Base-by-base conservation (phyloP, 768 basidiomycete genomes). In the Pisolithus marmoratus region DNA sequence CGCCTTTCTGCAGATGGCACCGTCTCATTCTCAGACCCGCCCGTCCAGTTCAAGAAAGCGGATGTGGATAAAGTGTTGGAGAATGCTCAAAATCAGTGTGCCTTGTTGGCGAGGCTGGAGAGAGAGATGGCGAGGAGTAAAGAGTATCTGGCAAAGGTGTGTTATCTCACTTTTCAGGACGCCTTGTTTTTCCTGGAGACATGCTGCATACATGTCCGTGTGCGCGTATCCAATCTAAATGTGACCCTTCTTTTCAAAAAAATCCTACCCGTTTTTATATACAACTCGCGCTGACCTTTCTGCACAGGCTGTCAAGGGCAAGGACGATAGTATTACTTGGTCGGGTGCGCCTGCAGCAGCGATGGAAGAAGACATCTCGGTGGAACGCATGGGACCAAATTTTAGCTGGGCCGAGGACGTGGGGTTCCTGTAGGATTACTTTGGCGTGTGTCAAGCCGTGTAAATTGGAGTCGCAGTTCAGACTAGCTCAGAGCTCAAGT, bases 101-200 rank as follows among this genome's bases (percentile, higher is more conserved):
- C 57, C 11, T 40, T 58, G 5, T 56, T 70, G 44, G 54, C 55
- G 5, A 55, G 41, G 38, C 38, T 70, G 8, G 63, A 68, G 49
- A 55, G 47, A 36, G 59, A 65, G 46, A 67, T 85, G 59, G 80
- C 75, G 38, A 72, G 76, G 62, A 85, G 83, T 64, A 85, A 75
- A 59, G 90, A 91, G 43, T 92, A 82, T 55, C 62, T 92, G 59
- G 72, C 60, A 29, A 93, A 91, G 80, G 87, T 85, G 29, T 45
- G 71, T 60, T 38, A 46, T 29, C 12, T 24, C 23, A 31, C 27
- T 43, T 34, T 20, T 38, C 17, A 22, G 36, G 22, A 49, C 23
- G 20, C 46, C 41, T 48, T 46, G 31, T 19, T 22, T 19, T 8
- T 43, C 12, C 20, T 12, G 14, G 38, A 14, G 20, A 38, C 17